A percentile compares a stretch with the other conserved stretches of the same genome.
Conservation (phyloP, 2,329 filamentous ascomycete genomes). For the Neofusicoccum sp. region DNA sequence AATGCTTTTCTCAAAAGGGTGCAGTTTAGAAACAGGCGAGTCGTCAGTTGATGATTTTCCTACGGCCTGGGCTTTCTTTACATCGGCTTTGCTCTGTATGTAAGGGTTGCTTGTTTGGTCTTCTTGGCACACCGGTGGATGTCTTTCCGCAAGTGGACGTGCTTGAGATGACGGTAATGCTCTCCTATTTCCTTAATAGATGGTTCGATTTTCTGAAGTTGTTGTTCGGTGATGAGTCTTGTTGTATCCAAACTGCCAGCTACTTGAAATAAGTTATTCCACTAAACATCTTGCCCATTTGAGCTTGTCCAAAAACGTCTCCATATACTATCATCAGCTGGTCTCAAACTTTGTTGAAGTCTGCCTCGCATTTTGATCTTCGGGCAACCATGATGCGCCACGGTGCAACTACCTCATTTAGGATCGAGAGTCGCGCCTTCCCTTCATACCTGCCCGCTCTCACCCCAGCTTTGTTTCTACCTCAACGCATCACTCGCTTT, state of each 20-base stretch:
- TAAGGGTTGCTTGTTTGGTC: conserved; percentile 35
- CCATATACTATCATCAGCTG: no score
- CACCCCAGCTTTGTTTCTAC: background rate
- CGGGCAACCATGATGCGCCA: no score
- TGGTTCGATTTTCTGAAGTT: background rate
- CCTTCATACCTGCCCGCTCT: background rate
- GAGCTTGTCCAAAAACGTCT: no score
- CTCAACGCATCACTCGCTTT: no score
- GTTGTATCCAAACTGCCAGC: background rate
- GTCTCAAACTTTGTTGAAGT: no score
- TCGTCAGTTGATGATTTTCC: conserved; percentile 25
- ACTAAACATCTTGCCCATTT: no score
- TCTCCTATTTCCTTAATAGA: conserved; percentile 41
- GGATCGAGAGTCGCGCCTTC: background rate
- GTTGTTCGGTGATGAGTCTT: background rate
- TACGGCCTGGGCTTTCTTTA: conserved; percentile 38
- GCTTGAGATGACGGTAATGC: conserved; percentile 43
- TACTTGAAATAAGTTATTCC: no score
- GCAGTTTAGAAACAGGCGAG: conserved; percentile 35
- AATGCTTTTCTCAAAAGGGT: conserved; percentile 41
- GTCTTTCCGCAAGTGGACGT: conserved; percentile 35
- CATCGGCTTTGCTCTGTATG: conserved; percentile 32
- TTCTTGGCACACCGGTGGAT: conserved; percentile 37
- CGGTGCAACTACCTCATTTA: no score
- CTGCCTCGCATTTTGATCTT: no score